Conservation (phyloP, 148 eudicot genomes). For the Silene latifolia region DNA sequence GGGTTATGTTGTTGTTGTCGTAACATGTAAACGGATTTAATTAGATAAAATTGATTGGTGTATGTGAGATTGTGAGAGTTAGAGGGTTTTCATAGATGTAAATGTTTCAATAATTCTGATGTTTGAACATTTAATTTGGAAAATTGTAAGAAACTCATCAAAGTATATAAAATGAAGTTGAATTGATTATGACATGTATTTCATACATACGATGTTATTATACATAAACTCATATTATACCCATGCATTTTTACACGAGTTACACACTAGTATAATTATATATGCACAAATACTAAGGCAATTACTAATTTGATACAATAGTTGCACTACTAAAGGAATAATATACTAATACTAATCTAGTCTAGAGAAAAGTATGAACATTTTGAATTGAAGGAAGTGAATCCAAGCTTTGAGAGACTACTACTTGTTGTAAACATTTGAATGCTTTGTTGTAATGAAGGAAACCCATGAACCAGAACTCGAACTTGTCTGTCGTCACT, state of each 20-base stretch:
- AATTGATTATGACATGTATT: too few relatives aligned
- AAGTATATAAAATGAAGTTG: background rate
- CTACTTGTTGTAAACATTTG: slow-evolving; percentile 27
- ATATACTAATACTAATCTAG: too few relatives aligned
- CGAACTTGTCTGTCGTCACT: slow-evolving; percentile 34
- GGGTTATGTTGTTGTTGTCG: too few relatives aligned
- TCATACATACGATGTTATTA: too few relatives aligned
- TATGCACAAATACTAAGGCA: background rate
- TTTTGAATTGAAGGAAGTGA: background rate
- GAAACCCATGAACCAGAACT: slow-evolving; percentile 47
- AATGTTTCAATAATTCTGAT: too few relatives aligned
- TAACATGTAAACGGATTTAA: too few relatives aligned
- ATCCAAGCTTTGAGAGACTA: slow-evolving; percentile 11
- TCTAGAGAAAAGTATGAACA: background rate
- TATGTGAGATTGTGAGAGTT: too few relatives aligned
- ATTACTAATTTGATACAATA: background rate
- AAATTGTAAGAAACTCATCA: background rate
- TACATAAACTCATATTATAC: too few relatives aligned
- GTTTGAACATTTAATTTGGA: background rate
- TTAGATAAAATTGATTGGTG: too few relatives aligned
- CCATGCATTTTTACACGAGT: too few relatives aligned
- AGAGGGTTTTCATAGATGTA: background rate
- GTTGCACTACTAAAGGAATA: background rate
- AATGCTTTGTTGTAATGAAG: slow-evolving; percentile 31
- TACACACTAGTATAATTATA: too few relatives aligned